These are phyloP conservation scores for Lactarius sp. DNA, from an alignment of 768 basidiomycete species.

Conservation along the genomic window DNA sequence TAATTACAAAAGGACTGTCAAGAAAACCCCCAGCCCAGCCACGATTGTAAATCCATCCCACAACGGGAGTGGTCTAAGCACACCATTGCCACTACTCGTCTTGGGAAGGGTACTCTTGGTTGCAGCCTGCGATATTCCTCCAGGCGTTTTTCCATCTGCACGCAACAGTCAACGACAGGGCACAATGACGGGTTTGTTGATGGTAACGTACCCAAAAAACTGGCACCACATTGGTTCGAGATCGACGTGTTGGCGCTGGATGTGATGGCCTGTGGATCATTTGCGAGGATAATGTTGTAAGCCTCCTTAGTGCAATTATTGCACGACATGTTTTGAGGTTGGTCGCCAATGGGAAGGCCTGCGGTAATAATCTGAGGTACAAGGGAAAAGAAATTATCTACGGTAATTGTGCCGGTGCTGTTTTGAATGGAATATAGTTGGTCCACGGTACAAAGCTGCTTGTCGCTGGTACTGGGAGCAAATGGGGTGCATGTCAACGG, in stretches of 20 bases:
- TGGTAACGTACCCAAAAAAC: constrained; percentile 30
- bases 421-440: constrained; percentile 49
- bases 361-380: constrained; percentile 14
- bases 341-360: constrained; percentile 17
- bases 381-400: background rate
- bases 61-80: background rate
- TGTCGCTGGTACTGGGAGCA: constrained; percentile 32
- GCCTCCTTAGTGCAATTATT: constrained; percentile 34
- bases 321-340: constrained; percentile 31
- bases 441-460: constrained; percentile 55
- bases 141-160: constrained; percentile 31
- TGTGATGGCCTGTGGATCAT: constrained; percentile 27
- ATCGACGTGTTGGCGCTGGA: constrained; percentile 24
- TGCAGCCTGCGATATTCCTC: constrained; percentile 30
- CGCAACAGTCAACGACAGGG: background rate
- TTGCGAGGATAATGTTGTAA: constrained; percentile 29
- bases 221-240: constrained; percentile 30
- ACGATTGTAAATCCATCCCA: background rate
- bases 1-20: constrained; percentile 5
- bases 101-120: background rate
- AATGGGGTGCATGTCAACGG: background rate
- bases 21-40: background rate
- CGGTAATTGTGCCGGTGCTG: constrained; percentile 16
- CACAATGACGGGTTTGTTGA: background rate
- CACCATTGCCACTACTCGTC: background rate